A percentile compares a stretch with the other conserved stretches of the same genome.
These are phyloP conservation scores for Xylaria hypoxylon DNA, from an alignment of 2,329 filamentous ascomycete species.

Conservation along the genomic window DNA sequence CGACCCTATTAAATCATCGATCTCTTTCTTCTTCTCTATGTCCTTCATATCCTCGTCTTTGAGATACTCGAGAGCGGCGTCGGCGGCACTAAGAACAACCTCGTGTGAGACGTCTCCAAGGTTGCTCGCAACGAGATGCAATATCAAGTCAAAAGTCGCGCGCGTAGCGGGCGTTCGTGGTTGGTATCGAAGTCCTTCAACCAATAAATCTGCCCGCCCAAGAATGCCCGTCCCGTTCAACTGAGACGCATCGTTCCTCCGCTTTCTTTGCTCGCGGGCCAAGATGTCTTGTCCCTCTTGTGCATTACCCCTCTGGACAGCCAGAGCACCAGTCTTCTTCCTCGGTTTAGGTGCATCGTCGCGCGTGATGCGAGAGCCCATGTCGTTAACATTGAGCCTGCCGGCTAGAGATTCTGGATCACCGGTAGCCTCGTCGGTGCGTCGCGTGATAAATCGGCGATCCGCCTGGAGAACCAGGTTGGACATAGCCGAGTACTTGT, in stretches of 20 bases:
- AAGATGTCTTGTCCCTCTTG: constrained; percentile 87
- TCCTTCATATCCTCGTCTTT: constrained; percentile 98
- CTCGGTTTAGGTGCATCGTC: constrained; percentile 85
- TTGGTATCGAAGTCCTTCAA: constrained; percentile 92
- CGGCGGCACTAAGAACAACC: constrained; percentile 91
- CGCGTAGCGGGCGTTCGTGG: constrained; percentile 91
- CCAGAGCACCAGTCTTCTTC: constrained; percentile 74
- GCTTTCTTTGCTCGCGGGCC: constrained; percentile 85
- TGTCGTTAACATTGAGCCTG: constrained; percentile 91
- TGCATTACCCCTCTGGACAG: constrained; percentile 79
- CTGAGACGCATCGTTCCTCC: constrained; percentile 80
- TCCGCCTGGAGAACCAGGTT: constrained; percentile 99
- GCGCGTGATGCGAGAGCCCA: constrained; percentile 86
- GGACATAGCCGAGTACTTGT: constrained; percentile 99
- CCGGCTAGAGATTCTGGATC: constrained; percentile 98
- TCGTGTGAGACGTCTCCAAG: constrained; percentile 94
- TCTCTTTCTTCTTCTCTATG: constrained; percentile 97
- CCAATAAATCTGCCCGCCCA: constrained; percentile 83
- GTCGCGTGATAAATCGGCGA: constrained; percentile 91
- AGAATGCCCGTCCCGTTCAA: constrained; percentile 80
- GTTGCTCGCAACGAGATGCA: constrained; percentile 87
- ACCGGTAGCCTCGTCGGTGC: constrained; percentile 93
- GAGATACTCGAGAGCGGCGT: constrained; percentile 88
- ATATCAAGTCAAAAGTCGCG: constrained; percentile 92
- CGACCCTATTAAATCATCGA: constrained; percentile 91